phyloP scores from a whole-genome alignment of 192 early-diverging fungal genomes.

The Gryganskiella cystojenkinii region DNA sequence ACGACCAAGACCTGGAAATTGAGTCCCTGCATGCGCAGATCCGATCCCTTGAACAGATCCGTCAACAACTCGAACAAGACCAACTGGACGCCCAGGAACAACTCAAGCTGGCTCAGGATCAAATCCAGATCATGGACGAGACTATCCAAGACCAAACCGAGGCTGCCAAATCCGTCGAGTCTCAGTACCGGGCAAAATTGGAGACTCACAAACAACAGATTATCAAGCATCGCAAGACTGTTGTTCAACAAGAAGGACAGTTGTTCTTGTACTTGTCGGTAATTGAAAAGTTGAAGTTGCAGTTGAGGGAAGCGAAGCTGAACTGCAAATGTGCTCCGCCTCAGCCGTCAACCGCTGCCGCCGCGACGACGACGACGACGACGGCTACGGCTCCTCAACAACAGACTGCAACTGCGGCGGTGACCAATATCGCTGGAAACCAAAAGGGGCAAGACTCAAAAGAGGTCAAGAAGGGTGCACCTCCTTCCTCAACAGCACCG shows the following conservation, averaged over 20 bases:
- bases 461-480: too few relatives aligned
- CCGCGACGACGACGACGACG: too few relatives aligned
- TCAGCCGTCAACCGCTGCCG: too few relatives aligned
- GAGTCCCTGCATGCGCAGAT: slow-evolving; percentile 4
- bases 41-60: slow-evolving; percentile 2
- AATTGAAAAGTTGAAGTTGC: slow-evolving; percentile 41
- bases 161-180: slow-evolving; percentile 10
- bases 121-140: slow-evolving; percentile 21
- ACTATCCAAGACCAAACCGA: slow-evolving; percentile 25
- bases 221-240: slow-evolving; percentile 16
- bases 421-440: too few relatives aligned
- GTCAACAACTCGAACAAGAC: slow-evolving; percentile 11
- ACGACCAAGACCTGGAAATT: not conserved
- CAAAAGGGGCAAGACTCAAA: too few relatives aligned
- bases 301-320: slow-evolving; percentile 4
- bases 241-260: slow-evolving; percentile 29
- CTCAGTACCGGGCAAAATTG: not conserved
- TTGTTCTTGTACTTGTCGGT: slow-evolving; percentile 47
- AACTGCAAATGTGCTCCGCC: too few relatives aligned
- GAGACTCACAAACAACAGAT: not conserved
- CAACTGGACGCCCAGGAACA: slow-evolving; percentile 11
- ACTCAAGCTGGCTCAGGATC: slow-evolving; percentile 2
- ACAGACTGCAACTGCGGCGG: too few relatives aligned
- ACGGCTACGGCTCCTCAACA: too few relatives aligned
- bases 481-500: too few relatives aligned